Base-by-base conservation (phyloP, 148 eudicot species). In the Selenicereus undatus region DNA sequence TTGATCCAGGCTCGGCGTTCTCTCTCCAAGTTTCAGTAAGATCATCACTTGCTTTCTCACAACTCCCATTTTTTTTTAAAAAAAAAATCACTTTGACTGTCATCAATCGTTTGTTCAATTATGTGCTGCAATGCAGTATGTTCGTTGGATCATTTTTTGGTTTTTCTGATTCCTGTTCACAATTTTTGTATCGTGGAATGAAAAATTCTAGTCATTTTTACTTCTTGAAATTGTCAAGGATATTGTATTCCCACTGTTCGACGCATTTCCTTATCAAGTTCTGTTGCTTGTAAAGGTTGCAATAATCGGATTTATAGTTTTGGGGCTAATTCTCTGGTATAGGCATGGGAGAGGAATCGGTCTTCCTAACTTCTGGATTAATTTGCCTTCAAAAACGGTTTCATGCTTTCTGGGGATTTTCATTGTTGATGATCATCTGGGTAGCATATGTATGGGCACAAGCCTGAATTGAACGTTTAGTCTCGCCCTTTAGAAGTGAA, bases 11-110 rank as follows among this genome's bases (percentile, higher is more conserved):
- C 87, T 18, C 85, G 86, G 29, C 60, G 29, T 35, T 82, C 82
- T 69, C 83, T 86, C 71, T 89, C 87, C 79, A 84, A 81, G 83
- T 70, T 86, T 78, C 71, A 79, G 90, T 91, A 79, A 60, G 86
- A 74, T 75, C 71, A 50, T 62, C 27, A 24, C 52, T 48, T 5
- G 52, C 52, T 11, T 12, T 48, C 52, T 9, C 27, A 56, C 22
- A n/a, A n/a, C 26, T 39, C n/a, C 70, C 45, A 17, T 45, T 29
- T 39, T 20, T 48, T 48, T 9, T 48, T n/a, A n/a, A n/a, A n/a
- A n/a, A n/a, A n/a, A n/a, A 48, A 10, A 10, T 48, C 52, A 48
- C 52, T 77, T 2, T 36, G 16, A 10, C 32, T 27, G 18, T 58
- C 4, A 48, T 60, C 45, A 12, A 27, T 36, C 4, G 68, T 0